Conservation (phyloP, 1,284 basidiomycete species). For the Heimioporus retisporus region DNA sequence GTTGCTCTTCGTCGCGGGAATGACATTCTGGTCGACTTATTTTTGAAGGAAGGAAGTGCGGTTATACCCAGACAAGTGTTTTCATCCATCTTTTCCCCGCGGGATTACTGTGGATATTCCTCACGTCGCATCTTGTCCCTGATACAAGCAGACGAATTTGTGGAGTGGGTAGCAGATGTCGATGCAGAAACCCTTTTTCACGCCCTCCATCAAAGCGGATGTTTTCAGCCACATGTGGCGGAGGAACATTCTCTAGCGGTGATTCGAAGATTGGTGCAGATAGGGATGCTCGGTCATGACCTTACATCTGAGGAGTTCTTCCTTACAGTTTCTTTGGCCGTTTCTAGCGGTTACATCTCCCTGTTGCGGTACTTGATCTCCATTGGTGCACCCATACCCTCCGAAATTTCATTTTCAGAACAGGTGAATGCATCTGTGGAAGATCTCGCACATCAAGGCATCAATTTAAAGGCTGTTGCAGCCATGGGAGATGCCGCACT, state of each 20-base stretch:
- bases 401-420: not conserved
- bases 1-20: not conserved
- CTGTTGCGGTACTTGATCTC: not conserved
- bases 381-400: not conserved
- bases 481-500: not conserved
- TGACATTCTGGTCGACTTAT: not conserved
- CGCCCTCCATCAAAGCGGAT: not conserved
- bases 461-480: not conserved
- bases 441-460: not conserved
- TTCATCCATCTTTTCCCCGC: not conserved
- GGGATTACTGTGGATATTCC: not conserved
- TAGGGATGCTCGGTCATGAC: not conserved
- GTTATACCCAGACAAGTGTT: not conserved
- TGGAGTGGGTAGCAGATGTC: not conserved
- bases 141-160: not conserved
- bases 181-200: not conserved
- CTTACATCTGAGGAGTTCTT: not conserved
- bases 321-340: not conserved
- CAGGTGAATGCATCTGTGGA: too few relatives aligned
- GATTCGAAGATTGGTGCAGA: not conserved
- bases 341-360: not conserved
- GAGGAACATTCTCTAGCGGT: not conserved
- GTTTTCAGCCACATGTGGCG: not conserved
- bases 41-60: constrained; percentile 2
- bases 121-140: not conserved